Base-by-base conservation (phyloP, 169 alveolate genomes). In the Plasmodium billcollinsi region DNA sequence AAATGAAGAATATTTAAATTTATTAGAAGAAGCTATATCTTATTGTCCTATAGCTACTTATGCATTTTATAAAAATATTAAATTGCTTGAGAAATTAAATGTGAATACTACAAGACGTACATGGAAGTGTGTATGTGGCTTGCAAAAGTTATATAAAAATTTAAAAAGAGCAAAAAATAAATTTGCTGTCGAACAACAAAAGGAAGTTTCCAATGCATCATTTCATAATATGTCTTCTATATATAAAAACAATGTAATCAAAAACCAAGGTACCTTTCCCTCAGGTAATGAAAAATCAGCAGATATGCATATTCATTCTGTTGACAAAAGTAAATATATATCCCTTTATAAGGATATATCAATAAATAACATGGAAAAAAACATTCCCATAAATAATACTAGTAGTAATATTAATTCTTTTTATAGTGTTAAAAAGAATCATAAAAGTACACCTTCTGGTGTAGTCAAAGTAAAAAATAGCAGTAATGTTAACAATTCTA, bases 11-110 rank as follows among this genome's bases (percentile, higher is more conserved):
- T 59, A 78, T 59, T 65, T 78, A 56, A 78, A 78, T 66, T 66
- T 78, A 43, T 70, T 78, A 21, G 89, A 78, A 65, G 89, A 78
- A 66, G 89, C 89, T n/a, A 78, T 78, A 39, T 78, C 89, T 58
- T 78, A 78, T 26, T 78, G 89, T 15, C 89, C 89, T 14, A 78
- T 78, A 43, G 89, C 89, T 24, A 78, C 89, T 8, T 78, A 52
- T 47, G 47, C 89, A 20, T 78, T 78, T 66, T 78, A 65, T 66
- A 78, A 78, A 52, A 78, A 78, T 78, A 78, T 78, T 18, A 78
- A 78, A 21, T 76, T 78, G 21, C 52, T 78, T 33, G 67, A 78
- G 45, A 56, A 78, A 14, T 65, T 78, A 26, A 78, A 78, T 66
- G 89, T 78, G 21, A 78, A 78, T 78, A 67, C 89, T 45, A 49